phyloP scores from a whole-genome alignment of 176 grass and related monocot genomes.

The Phyllostachys edulis region DNA sequence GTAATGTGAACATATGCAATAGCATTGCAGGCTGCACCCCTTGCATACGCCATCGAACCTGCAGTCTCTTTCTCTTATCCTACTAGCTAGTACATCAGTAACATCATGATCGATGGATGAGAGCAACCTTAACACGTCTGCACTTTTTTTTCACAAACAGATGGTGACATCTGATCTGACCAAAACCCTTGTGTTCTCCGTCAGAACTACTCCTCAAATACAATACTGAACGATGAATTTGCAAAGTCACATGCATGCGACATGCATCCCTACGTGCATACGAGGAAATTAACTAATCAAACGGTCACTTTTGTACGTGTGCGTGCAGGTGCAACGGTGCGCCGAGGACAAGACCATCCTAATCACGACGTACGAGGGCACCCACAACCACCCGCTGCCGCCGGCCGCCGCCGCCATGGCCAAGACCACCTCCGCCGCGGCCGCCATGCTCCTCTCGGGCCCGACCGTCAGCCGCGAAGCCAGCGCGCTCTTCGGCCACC shows the following conservation, averaged over 20 bases:
- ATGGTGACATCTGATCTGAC: slow-evolving; percentile 30
- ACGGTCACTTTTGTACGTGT: background rate
- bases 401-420: slow-evolving; percentile 78
- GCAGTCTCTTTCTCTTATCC: no score
- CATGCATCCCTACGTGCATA: background rate
- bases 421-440: slow-evolving; percentile 70
- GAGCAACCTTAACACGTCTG: background rate
- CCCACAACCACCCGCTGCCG: slow-evolving; percentile 78
- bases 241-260: background rate
- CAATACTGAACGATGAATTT: background rate
- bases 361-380: slow-evolving; percentile 81
- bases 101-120: background rate
- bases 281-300: background rate
- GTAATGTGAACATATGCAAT: background rate
- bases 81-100: no score
- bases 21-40: no score
- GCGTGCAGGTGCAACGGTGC: slow-evolving; percentile 67
- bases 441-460: slow-evolving; percentile 79
- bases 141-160: background rate
- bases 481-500: slow-evolving; percentile 47
- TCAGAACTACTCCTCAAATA: background rate
- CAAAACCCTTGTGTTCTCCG: background rate
- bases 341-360: slow-evolving; percentile 75
- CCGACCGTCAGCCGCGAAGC: slow-evolving; percentile 56
- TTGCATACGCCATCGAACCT: no score